Evolutionary conservation across 164 flowering plant species (phyloP).

Genomic region (Tetracentron sinense): DNA sequence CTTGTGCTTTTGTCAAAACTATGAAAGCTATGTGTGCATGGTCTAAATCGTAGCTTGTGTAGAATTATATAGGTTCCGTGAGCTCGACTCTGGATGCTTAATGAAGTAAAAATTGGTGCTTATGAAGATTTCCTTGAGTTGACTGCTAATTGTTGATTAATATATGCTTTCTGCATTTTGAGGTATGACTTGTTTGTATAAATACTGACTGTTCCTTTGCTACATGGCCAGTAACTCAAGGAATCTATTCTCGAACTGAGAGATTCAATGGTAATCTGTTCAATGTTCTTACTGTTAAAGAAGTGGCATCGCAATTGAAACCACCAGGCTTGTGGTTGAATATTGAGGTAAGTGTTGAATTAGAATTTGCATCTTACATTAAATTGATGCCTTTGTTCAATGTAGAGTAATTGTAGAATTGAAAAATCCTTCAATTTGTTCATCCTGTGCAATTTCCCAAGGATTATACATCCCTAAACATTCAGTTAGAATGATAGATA

Average conservation of each 20-base stretch:
- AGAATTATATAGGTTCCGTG: neutral
- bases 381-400: neutral
- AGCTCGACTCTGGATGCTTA: neutral
- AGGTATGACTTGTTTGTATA: neutral
- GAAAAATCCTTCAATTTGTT: too few species aligned
- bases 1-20: neutral
- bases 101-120: too few species aligned
- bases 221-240: neutral
- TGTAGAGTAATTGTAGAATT: too few species aligned
- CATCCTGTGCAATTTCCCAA: too few species aligned
- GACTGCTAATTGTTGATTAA: too few species aligned
- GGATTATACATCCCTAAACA: neutral
- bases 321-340: constrained; percentile 6
- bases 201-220: neutral
- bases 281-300: constrained; percentile 4
- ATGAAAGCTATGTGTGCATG: neutral
- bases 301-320: neutral
- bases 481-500: neutral
- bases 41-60: neutral
- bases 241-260: neutral
- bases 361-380: neutral
- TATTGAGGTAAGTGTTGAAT: constrained; percentile 2
- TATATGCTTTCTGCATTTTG: neutral
- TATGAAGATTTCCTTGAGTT: neutral
- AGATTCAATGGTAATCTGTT: neutral